Base-by-base conservation (phyloP, 345 rosid genomes). In the Salix caprea region DNA sequence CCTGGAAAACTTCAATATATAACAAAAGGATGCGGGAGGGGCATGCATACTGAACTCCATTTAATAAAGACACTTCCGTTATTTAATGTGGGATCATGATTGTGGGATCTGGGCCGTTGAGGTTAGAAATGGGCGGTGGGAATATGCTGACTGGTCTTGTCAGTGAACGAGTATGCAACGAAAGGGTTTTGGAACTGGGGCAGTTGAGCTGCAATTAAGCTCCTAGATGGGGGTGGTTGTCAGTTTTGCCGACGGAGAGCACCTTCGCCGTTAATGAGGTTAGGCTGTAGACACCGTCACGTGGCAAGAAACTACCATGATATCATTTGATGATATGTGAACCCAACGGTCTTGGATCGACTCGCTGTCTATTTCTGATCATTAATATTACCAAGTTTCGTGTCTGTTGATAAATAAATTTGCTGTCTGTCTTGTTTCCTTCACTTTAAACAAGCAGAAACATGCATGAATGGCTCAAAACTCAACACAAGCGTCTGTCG, bases 181-280 rank as follows among this genome's bases (percentile, higher is more conserved):
- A 30, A 13, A 2, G 15, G 30, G 50, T 23, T 54, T 52, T 44
- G 4, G 64, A 19, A 7, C 9, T 2, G 1, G 23, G 65, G 73
- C 46, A 0, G 82, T 69, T 79, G 77, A 23, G 72, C 39, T 24
- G 70, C n/a, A 79, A 28, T 79, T 28, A 73, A 73, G 32, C 24
- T 5, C 65, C 28, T 30, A 2, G 46, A 3, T 36, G 6, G 24
- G 46, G 30, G 62, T 60, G 0, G 69, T 42, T 78, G 77, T 67
- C 4, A 14, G 69, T 68, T 78, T 58, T 16, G 13, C 67, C 24
- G 50, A 26, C 7, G 36, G 26, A 5, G 36, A 60, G 16, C 10
- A n/a, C 1, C 54, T 60, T 58, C 13, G 8, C 50, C 18, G 52
- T 77, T 71, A 71, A 72, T 65, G 71, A 77, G 21, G 58, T 12